phyloP scores from a whole-genome alignment of 805 yeast species.

The Clavispora fructus region DNA sequence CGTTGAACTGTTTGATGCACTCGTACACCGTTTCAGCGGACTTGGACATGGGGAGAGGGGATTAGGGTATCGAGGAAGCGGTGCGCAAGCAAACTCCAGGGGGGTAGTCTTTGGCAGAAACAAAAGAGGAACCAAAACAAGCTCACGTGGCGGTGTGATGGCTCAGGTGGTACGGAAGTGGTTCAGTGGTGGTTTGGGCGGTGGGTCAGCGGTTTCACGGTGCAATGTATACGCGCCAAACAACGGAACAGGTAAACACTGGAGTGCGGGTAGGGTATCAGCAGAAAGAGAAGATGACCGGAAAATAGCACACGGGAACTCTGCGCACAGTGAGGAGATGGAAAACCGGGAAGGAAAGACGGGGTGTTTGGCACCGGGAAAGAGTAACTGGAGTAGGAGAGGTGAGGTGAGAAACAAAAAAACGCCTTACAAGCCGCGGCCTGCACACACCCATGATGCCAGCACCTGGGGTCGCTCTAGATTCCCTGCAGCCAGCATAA shows the following conservation, averaged over 20 bases:
- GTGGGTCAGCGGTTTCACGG: background rate
- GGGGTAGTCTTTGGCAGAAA: no score
- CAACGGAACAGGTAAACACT: background rate
- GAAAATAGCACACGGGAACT: background rate
- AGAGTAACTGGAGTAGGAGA: background rate
- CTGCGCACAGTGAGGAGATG: background rate
- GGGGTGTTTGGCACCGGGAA: background rate
- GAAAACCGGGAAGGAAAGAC: background rate
- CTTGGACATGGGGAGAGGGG: background rate
- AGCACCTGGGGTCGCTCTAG: background rate
- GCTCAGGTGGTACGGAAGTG: no score
- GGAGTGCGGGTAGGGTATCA: background rate
- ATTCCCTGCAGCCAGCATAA: background rate
- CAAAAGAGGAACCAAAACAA: no score
- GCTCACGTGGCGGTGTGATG: background rate
- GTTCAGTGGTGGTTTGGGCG: no score
- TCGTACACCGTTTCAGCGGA: slow-evolving; percentile 25
- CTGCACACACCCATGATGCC: slow-evolving; percentile 1
- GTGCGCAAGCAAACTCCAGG: no score
- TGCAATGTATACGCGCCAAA: background rate
- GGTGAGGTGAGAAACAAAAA: background rate
- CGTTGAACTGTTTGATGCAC: slow-evolving; percentile 82
- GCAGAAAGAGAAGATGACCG: background rate
- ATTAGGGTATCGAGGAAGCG: no score
- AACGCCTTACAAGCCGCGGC: background rate